phyloP scores from a whole-genome alignment of 2,329 filamentous ascomycete genomes.

The Cryphonectria japonica region DNA sequence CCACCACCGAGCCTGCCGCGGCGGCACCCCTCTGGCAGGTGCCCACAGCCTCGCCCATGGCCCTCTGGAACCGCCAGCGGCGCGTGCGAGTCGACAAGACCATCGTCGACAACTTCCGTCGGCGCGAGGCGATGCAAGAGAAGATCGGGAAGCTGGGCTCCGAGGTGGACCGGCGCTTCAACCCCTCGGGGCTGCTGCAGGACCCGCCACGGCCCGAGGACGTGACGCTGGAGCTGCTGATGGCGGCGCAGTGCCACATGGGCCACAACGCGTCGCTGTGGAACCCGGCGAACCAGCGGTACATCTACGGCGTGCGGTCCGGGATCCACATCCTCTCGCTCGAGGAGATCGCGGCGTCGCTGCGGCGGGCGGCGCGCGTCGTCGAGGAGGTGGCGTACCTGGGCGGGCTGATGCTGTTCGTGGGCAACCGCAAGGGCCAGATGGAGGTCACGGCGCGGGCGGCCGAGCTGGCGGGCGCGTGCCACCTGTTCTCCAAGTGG shows the following conservation, averaged over 20 bases:
- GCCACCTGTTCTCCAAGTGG: slow-evolving; percentile 92
- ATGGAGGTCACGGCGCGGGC: slow-evolving; percentile 79
- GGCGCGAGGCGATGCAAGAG: slow-evolving; percentile 47
- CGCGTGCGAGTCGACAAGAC: slow-evolving; percentile 16
- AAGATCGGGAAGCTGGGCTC: slow-evolving; percentile 55
- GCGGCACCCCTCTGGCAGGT: slow-evolving; percentile 29
- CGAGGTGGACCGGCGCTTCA: slow-evolving; percentile 59
- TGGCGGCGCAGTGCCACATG: slow-evolving; percentile 85
- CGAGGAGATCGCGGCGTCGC: slow-evolving; percentile 83
- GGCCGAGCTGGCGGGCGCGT: slow-evolving; percentile 76
- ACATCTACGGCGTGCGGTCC: slow-evolving; percentile 89
- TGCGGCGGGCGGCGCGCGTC: slow-evolving; percentile 90
- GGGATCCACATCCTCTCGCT: slow-evolving; percentile 93
- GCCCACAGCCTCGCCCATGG: slow-evolving; percentile 11
- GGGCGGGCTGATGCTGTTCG: slow-evolving; percentile 87
- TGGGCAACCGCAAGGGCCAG: slow-evolving; percentile 83
- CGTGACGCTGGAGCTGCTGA: slow-evolving; percentile 86
- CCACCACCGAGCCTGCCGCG: slow-evolving; percentile 29
- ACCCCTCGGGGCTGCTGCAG: slow-evolving; percentile 66
- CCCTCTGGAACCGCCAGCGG: slow-evolving; percentile 3
- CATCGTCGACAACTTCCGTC: slow-evolving; percentile 42
- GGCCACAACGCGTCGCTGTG: slow-evolving; percentile 89
- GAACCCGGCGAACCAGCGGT: slow-evolving; percentile 92
- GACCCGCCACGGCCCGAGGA: slow-evolving; percentile 78
- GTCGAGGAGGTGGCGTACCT: slow-evolving; percentile 83